Evolutionary conservation across 2,329 filamentous ascomycete genomes (phyloP), one percentile per base, ranked within the genome.

Genomic region (Coniochaeta sp.): DNA sequence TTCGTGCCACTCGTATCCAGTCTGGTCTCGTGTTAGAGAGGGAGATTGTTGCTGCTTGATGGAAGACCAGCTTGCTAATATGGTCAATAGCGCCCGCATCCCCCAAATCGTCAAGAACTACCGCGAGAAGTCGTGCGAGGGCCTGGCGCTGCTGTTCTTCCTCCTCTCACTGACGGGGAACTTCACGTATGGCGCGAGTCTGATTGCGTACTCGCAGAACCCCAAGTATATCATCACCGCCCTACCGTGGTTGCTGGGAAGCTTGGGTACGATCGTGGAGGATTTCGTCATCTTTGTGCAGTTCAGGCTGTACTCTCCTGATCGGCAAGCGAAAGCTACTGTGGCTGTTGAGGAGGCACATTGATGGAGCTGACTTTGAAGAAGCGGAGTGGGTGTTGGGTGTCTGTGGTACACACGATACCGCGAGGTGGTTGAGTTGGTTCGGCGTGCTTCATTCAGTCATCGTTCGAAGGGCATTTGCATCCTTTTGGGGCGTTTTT

Each of bases 21-120:
- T n/a, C n/a, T n/a, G n/a, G n/a, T n/a, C n/a, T n/a, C n/a, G n/a
- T n/a, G n/a, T 48, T 27, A 32, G 8, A 24, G 30, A 22, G 18
- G 4, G 5, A 42, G 24, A 9, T n/a, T 24, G 27, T 30, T 40
- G 35, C 38, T 72, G 56, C 73, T 59, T 14, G 20, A 5, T 8
- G 1, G n/a, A n/a, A n/a, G n/a, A n/a, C n/a, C n/a, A n/a, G n/a
- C n/a, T n/a, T n/a, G n/a, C n/a, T n/a, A n/a, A n/a, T n/a, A n/a
- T 40, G 3, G 56, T 12, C n/a, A n/a, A 42, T 40, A 88, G 86
- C 51, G 94, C 94, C 26, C 84, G 94, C 52, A 84, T 99, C 51
- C 94, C 94, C 3, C 94, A 99, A 67, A 97, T 99, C 56, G 76
- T 94, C 62, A 96, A 97, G 73, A 99, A 99, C 66, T 87, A 91